These are phyloP conservation scores for Saxispiralis lemnorum DNA, from an alignment of 495 filamentous ascomycete species.

Conservation along the genomic window DNA sequence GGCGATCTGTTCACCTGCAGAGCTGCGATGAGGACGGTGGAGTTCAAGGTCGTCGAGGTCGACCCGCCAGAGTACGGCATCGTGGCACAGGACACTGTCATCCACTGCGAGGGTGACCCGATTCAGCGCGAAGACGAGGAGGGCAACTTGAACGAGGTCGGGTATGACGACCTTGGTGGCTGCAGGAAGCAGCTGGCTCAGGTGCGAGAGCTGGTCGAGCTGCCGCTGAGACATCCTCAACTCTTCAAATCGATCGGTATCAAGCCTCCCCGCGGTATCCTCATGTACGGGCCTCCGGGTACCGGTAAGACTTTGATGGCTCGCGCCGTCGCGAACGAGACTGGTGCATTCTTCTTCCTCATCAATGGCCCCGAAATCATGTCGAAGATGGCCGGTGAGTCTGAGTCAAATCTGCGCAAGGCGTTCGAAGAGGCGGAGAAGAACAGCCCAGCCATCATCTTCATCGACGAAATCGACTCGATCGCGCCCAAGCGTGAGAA, in stretches of 20 bases:
- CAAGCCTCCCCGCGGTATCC: slow-evolving; percentile 95
- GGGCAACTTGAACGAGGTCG: slow-evolving; percentile 95
- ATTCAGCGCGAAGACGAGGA: slow-evolving; percentile 98
- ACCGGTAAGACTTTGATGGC: slow-evolving; percentile 99
- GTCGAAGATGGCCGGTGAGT: slow-evolving; percentile 99
- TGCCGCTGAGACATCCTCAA: slow-evolving; percentile 88
- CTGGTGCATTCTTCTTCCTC: slow-evolving; percentile 95
- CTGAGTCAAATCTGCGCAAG: slow-evolving; percentile 91
- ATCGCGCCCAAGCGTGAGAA: slow-evolving; percentile 99
- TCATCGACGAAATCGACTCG: slow-evolving; percentile 98
- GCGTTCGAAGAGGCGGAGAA: slow-evolving; percentile 99
- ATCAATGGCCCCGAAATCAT: slow-evolving; percentile 99
- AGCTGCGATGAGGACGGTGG: slow-evolving; percentile 94
- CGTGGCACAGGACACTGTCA: slow-evolving; percentile 93
- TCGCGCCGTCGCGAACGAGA: slow-evolving; percentile 96
- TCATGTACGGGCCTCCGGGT: slow-evolving; percentile 93
- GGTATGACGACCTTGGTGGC: slow-evolving; percentile 97
- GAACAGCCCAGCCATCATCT: slow-evolving; percentile 97
- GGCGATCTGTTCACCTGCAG: slow-evolving; percentile 93
- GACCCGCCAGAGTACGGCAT: slow-evolving; percentile 97
- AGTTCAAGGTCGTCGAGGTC: slow-evolving; percentile 98
- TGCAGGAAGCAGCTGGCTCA: slow-evolving; percentile 99
- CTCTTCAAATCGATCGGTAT: slow-evolving; percentile 99
- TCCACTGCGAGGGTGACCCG: slow-evolving; percentile 96
- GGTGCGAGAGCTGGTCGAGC: slow-evolving; percentile 93